Percentiles rank a stretch among this genome's conserved stretches.
Conservation (phyloP, 495 filamentous ascomycete genomes). For the Lophium mytilinum region DNA sequence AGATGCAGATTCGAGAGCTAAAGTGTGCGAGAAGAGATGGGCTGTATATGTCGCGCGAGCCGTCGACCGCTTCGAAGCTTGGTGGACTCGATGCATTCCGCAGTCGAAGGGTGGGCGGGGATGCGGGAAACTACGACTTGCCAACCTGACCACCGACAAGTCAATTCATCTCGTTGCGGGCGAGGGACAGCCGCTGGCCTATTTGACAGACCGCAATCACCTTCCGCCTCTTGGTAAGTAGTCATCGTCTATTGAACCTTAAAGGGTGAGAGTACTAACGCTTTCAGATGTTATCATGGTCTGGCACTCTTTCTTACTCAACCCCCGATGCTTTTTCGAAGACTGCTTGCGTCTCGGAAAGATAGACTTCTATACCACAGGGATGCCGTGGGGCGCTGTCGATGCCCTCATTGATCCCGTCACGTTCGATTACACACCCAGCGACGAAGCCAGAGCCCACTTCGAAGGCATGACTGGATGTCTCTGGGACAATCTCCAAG, state of each 20-base stretch:
- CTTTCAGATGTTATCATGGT: constrained; percentile 75
- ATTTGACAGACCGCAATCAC: neutral
- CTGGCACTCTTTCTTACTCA: constrained; percentile 80
- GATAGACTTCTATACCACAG: constrained; percentile 51
- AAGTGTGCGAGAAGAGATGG: constrained; percentile 71
- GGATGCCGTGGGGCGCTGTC: constrained; percentile 64
- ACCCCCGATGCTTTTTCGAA: constrained; percentile 68
- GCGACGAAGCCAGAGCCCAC: constrained; percentile 33
- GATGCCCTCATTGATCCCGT: constrained; percentile 47
- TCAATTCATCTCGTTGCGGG: neutral
- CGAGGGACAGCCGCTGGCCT: neutral
- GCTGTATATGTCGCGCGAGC: constrained; percentile 64
- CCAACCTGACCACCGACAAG: neutral
- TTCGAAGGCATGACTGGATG: constrained; percentile 49
- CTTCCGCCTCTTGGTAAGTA: constrained; percentile 28
- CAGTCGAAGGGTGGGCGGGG: neutral
- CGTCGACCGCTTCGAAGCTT: constrained; percentile 60
- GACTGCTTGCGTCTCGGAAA: constrained; percentile 60
- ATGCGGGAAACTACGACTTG: neutral
- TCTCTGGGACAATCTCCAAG: constrained; percentile 48
- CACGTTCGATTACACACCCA: constrained; percentile 53
- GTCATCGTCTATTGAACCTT: neutral
- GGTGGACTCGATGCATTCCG: constrained; percentile 47
- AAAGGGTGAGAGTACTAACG: neutral
- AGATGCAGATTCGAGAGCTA: constrained; percentile 23